Base-by-base conservation (phyloP, 1,284 basidiomycete species). In the Ceratobasidium sp. region DNA sequence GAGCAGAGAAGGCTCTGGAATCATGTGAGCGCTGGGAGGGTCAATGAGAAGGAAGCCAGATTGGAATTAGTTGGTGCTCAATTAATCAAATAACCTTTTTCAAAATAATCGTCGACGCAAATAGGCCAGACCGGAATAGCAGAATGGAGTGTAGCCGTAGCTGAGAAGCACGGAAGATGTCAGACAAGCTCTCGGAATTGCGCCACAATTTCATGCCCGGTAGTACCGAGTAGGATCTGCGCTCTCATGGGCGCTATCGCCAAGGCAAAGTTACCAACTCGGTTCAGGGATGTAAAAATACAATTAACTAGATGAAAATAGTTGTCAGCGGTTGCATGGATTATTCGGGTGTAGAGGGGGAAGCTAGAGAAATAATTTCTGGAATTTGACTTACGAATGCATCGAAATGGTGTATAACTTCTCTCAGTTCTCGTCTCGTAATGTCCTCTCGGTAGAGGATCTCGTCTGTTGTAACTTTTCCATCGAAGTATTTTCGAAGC, bases 381-480 rank as follows among this genome's bases (percentile, higher is more conserved):
- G n/a, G n/a, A n/a, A n/a, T 17, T 33, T 9, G 14, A 80, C 85
- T 76, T 78, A 94, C 93, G 81, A 91, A 92, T 87, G 92, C 91
- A 22, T 92, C 90, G 78, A 94, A 94, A 79, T 91, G 88, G 80
- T 92, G 91, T 31, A 94, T 80, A 11, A 94, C 90, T 78, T 93
- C 92, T 41, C 93, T 86, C 73, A 94, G 84, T 78, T 94, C 90
- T 78, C 89, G 91, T 78, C 92, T 87, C 44, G 90, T 87, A 73
- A 94, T 93, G 69, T 92, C 91, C 0, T 92, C 92, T 31, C 88
- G 85, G 80, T 89, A 91, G 31, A 94, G 83, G 71, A 94, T 93
- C 80, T 94, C 93, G 78, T 93, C 92, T 75, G 93, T 92, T 0
- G 91, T 91, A 74, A 85, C 89, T 81, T 91, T 93, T 15, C 93